phyloP scores from a whole-genome alignment of 164 flowering plant species.

The Tetrastigma voinierianum region DNA sequence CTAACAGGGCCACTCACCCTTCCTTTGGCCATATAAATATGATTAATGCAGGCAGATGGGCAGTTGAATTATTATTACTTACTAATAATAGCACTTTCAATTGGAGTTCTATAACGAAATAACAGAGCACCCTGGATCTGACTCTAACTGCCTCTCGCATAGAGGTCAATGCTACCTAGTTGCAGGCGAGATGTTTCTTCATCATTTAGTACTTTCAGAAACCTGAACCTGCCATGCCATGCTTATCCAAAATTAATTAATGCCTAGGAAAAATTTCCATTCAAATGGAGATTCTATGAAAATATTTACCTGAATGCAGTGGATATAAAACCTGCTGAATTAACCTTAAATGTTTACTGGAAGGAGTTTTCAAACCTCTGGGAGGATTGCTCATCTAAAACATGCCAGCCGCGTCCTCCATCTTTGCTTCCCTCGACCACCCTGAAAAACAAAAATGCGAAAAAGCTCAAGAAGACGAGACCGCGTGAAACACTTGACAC shows the following conservation, averaged over 20 bases:
- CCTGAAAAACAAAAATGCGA: constrained; percentile 43
- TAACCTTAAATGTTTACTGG: constrained; percentile 52
- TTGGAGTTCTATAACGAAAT: too few species aligned
- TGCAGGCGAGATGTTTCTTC: constrained; percentile 66
- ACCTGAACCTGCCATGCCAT: constrained; percentile 69
- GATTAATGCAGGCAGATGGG: too few species aligned
- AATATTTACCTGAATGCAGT: constrained; percentile 70
- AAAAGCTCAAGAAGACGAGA: not conserved
- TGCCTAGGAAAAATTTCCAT: not conserved
- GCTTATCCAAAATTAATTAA: not conserved
- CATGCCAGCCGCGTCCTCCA: constrained; percentile 75
- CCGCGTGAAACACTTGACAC: too few species aligned
- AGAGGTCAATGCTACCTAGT: constrained; percentile 84
- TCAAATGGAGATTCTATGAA: not conserved
- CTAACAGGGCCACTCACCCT: too few species aligned
- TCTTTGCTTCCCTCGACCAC: constrained; percentile 84
- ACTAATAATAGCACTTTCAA: too few species aligned
- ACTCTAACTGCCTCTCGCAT: constrained; percentile 18
- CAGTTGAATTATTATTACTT: too few species aligned
- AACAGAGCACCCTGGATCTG: too few species aligned
- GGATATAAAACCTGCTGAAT: constrained; percentile 28
- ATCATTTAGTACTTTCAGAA: constrained; percentile 60
- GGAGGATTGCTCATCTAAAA: constrained; percentile 65
- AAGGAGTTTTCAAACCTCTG: constrained; percentile 74
- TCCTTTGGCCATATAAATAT: too few species aligned